Evolutionary conservation across 768 basidiomycete species (phyloP).

Genomic region (Rhodosporidiobolus sp.): DNA sequence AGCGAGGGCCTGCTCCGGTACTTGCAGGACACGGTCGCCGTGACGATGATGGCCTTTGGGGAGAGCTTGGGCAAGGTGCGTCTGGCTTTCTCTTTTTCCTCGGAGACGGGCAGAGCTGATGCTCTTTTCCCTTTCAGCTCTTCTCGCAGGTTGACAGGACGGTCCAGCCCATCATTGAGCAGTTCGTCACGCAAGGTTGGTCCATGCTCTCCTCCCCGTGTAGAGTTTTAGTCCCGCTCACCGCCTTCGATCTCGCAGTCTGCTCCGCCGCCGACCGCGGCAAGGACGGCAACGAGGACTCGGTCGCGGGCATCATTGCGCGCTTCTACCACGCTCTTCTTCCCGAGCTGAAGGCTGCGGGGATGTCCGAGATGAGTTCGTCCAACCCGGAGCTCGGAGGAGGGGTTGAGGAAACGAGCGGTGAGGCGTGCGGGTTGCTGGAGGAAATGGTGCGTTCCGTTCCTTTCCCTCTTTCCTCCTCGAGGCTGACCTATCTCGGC

Average conservation of each 20-base stretch:
- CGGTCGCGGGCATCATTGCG: constrained; percentile 6
- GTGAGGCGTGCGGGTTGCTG: not conserved
- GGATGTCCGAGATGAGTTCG: not conserved
- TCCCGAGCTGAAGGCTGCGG: not conserved
- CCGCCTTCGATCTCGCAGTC: not conserved
- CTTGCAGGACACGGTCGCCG: constrained; percentile 1
- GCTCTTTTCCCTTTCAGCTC: too few species aligned
- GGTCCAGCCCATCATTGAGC: not conserved
- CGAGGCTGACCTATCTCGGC: not conserved
- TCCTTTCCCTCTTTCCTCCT: not conserved
- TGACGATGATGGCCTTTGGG: not conserved
- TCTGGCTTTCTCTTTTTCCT: too few species aligned
- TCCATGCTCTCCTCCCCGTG: too few species aligned
- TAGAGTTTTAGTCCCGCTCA: too few species aligned
- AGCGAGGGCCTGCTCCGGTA: not conserved
- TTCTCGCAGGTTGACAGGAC: constrained; percentile 5
- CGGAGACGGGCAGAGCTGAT: not conserved
- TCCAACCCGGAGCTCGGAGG: not conserved
- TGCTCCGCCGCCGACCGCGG: not conserved
- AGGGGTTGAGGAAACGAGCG: not conserved
- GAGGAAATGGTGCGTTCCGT: not conserved
- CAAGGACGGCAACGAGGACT: not conserved
- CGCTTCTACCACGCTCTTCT: constrained; percentile 20
- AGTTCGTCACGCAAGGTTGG: constrained; percentile 1
- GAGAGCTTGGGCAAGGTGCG: not conserved